Evolutionary conservation across 2,329 filamentous ascomycete species (phyloP), one percentile per base, ranked within the genome.

Genomic region (Pseudocercospora musae): DNA sequence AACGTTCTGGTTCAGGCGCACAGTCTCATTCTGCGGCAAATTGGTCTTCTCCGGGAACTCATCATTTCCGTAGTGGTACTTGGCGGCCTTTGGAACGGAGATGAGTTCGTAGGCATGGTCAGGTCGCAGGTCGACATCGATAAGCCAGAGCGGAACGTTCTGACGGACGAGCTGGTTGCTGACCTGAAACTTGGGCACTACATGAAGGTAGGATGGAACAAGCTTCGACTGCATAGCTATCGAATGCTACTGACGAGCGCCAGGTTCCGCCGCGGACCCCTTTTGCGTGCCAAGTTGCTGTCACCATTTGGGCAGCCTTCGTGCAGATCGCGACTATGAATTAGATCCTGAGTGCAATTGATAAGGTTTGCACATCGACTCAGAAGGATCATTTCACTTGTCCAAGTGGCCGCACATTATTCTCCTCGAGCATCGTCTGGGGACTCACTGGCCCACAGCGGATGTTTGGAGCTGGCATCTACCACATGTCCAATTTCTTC

Each of bases 311-410:
- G 54, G 91, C 90, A 0, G 92, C 88, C 10, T 71, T 95, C 42
- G 93, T 90, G 0, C 92, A 96, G 74, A 93, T 96, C 65, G 84
- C 84, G 40, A 90, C 95, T 1, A 83, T 96, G 37, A 96, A 96
- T 77, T 96, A 91, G 91, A 95, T 95, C 89, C 92, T 96, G 69
- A 78, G 78, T 66, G 87, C 91, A 72, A 89, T 96, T 46, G 85
- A 85, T 0, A 86, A 87, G 1, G 87, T 96, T 57, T 96, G 92
- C 78, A 94, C 90, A 0, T 80, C 89, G 0, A 77, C 89, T 53
- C 91, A 91, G n/a, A 84, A 93, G 73, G 93, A 92, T 70, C 90
- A 91, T 10, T 96, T 96, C 78, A 93, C 89, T 15, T 96, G 92
- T 69, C 92, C 92, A 15, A 89, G 95, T 60, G 92, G 91, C 0